A percentile compares a stretch with the other conserved stretches of the same genome.
phyloP scores from a whole-genome alignment of 495 filamentous ascomycete genomes.

The Neurospora sp. region DNA sequence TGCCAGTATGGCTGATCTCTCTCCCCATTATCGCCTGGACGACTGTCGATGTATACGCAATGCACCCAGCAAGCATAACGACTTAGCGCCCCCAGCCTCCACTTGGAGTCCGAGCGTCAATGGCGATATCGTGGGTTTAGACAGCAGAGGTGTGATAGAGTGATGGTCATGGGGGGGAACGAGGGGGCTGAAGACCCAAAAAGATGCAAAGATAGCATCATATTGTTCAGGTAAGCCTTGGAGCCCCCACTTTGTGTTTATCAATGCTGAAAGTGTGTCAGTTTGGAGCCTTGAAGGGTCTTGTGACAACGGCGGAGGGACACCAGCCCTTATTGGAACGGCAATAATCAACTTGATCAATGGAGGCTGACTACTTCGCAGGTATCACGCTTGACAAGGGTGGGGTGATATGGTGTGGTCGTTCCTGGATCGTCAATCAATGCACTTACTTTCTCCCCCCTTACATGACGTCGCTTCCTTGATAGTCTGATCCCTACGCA shows the following conservation, averaged over 20 bases:
- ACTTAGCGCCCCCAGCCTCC: background rate
- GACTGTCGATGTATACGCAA: background rate
- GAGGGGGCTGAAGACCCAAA: background rate
- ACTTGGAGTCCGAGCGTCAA: background rate
- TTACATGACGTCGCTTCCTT: background rate
- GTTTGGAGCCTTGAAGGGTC: background rate
- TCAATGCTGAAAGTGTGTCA: background rate
- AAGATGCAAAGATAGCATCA: background rate
- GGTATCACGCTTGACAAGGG: background rate
- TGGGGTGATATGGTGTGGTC: background rate
- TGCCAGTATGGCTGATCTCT: background rate
- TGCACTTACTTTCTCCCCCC: background rate
- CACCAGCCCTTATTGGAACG: background rate
- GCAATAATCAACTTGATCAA: background rate
- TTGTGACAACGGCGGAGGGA: background rate
- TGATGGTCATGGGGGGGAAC: background rate
- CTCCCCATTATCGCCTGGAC: background rate
- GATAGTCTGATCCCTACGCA: background rate
- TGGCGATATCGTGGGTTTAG: background rate
- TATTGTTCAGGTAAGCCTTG: background rate
- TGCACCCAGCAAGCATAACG: background rate
- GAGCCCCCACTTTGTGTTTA: background rate
- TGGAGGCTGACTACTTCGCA: background rate
- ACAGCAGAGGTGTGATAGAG: background rate
- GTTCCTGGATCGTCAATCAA: background rate